Base-by-base conservation (phyloP, 768 basidiomycete genomes). In the Macrolepiota dolichaula region DNA sequence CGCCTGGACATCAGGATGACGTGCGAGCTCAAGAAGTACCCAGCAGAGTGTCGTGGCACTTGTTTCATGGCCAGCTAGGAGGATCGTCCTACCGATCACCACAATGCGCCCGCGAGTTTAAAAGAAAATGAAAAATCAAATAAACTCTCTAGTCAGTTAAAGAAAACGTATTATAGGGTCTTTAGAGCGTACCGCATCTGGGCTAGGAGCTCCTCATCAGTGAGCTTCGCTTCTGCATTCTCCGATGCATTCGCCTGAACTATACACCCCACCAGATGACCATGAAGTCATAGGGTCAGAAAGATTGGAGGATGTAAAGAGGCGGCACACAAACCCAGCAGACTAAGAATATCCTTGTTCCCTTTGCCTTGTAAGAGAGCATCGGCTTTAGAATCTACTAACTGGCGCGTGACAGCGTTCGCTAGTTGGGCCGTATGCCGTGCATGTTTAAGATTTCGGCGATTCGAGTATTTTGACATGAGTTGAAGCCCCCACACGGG, bases 1-100 rank as follows among this genome's bases (percentile, higher is more conserved):
- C 2, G 72, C 74, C 71, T 94, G 91, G 5, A 85, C 70, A 7
- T 82, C 74, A 0, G 82, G 83, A 63, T 85, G 74, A 35, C 77
- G 79, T 10, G 86, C 80, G 32, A 94, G 77, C 62, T 87, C 84
- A 55, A 87, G 76, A 12, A 91, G 71, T 5, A 81, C 77, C 85
- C 87, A 92, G 55, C 76, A 77, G 49, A 88, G 63, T 0, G 81
- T 78, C 61, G 79, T 84, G 0, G 87, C 78, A 11, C 84, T 85
- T 9, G 85, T 86, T 67, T 88, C 87, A 65, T 88, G 81, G 1
- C 82, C 84, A 4, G 82, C 81, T 36, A 83, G 62, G 32, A 82
- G 71, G 13, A 84, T 74, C 1, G 78, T 79, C 47, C 88, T 89
- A 32, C 22, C 35, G 27, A 0, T 71, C 66, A 35, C 79, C 35